Conservation (phyloP, 345 rosid species). For the Eucalyptus rudis region DNA sequence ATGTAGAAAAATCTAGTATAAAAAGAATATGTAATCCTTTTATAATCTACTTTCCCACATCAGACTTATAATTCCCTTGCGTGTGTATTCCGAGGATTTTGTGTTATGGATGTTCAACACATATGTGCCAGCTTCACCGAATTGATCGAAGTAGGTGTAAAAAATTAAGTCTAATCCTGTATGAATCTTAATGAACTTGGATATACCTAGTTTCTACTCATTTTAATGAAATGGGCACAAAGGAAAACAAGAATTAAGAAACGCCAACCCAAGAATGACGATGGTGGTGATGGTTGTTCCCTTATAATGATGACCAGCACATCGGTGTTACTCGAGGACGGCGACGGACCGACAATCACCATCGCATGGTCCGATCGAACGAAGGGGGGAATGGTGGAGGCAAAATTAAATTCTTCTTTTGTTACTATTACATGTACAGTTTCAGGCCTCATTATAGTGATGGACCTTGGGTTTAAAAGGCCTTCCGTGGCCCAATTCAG, state of each 20-base stretch:
- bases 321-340: background rate
- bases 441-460: background rate
- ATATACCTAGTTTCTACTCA: background rate
- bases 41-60: background rate
- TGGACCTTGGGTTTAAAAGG: background rate
- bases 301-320: background rate
- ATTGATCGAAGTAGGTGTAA: background rate
- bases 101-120: background rate
- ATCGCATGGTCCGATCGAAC: background rate
- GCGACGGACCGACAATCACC: background rate
- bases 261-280: background rate
- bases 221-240: background rate
- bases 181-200: background rate
- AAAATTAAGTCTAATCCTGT: background rate
- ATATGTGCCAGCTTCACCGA: background rate
- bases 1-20: background rate
- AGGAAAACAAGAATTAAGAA: background rate
- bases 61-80: background rate
- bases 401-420: background rate
- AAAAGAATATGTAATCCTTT: background rate
- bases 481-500: background rate
- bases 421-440: background rate
- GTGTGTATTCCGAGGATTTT: background rate
- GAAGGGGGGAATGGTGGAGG: background rate
- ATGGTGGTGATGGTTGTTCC: background rate